phyloP scores from a whole-genome alignment of 441 rosid genomes.

The Jatropha podagrica region DNA sequence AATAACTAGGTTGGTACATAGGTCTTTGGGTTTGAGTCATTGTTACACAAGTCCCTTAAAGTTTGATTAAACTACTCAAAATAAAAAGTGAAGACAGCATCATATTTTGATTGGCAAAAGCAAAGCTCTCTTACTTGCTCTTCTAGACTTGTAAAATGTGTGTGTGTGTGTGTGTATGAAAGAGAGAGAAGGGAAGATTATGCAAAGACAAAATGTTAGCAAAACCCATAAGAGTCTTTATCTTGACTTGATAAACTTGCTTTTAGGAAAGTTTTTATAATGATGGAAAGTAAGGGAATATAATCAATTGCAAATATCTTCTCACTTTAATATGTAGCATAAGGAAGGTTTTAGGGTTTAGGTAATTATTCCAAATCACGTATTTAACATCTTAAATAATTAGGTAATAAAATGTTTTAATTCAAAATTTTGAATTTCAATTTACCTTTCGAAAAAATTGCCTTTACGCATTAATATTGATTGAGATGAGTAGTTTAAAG shows the following conservation, averaged over 20 bases:
- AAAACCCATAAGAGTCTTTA: slow-evolving; percentile 5
- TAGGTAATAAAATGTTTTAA: too few relatives aligned
- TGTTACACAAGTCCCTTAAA: slow-evolving; percentile 28
- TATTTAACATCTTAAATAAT: too few relatives aligned
- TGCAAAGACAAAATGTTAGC: slow-evolving; percentile 8
- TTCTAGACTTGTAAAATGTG: background rate
- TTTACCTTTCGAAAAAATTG: too few relatives aligned
- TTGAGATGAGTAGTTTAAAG: too few relatives aligned
- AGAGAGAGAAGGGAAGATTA: background rate
- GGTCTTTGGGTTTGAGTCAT: slow-evolving; percentile 4
- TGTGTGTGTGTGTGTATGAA: too few relatives aligned
- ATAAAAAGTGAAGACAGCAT: slow-evolving; percentile 33
- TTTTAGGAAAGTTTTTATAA: slow-evolving; percentile 29
- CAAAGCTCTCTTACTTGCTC: slow-evolving; percentile 8
- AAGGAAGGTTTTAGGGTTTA: too few relatives aligned
- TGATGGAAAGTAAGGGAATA: slow-evolving; percentile 33
- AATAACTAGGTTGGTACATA: background rate
- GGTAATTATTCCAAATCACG: too few relatives aligned
- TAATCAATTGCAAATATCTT: slow-evolving; percentile 25
- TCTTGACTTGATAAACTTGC: slow-evolving; percentile 31
- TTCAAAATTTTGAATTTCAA: too few relatives aligned
- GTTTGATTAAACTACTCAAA: slow-evolving; percentile 22
- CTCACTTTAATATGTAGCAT: slow-evolving; percentile 11
- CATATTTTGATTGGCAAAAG: slow-evolving; percentile 30
- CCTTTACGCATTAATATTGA: too few relatives aligned